These are phyloP conservation scores for Xerophyta viscosa DNA, from an alignment of 106 monocot species.

Conservation along the genomic window DNA sequence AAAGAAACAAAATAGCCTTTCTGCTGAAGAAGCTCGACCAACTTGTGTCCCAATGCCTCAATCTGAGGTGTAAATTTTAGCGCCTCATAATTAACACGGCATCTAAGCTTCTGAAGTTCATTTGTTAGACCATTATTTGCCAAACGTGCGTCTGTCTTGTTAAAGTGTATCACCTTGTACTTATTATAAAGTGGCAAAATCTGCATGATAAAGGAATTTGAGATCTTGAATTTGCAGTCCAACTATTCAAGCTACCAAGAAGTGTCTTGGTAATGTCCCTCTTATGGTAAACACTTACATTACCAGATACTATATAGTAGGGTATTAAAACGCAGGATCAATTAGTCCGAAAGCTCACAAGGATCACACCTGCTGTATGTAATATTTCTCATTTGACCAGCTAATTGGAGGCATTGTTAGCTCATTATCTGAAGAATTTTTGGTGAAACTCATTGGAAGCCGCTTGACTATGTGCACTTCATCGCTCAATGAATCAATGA, in stretches of 20 bases:
- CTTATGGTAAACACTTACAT: too few relatives aligned
- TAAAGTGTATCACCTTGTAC: slow-evolving; percentile 72
- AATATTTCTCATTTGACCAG: slow-evolving; percentile 93
- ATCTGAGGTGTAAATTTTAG: slow-evolving; percentile 81
- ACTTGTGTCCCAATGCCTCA: slow-evolving; percentile 74
- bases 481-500: slow-evolving; percentile 73
- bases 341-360: not conserved
- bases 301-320: too few relatives aligned
- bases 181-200: slow-evolving; percentile 79
- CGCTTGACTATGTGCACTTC: slow-evolving; percentile 72
- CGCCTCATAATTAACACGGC: slow-evolving; percentile 87
- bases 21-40: slow-evolving; percentile 46
- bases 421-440: slow-evolving; percentile 14
- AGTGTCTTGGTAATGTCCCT: too few relatives aligned
- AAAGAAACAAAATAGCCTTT: slow-evolving; percentile 74
- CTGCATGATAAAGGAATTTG: slow-evolving; percentile 28
- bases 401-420: slow-evolving; percentile 77
- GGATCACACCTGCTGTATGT: slow-evolving; percentile 75
- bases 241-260: too few relatives aligned
- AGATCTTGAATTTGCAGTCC: too few relatives aligned
- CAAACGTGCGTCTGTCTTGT: slow-evolving; percentile 88
- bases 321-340: slow-evolving; percentile 21
- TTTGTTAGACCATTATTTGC: slow-evolving; percentile 81
- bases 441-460: slow-evolving; percentile 52
- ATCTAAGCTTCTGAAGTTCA: slow-evolving; percentile 82